Conservation (phyloP, 352 stramenopile species). For the Blastocystis sp. region DNA sequence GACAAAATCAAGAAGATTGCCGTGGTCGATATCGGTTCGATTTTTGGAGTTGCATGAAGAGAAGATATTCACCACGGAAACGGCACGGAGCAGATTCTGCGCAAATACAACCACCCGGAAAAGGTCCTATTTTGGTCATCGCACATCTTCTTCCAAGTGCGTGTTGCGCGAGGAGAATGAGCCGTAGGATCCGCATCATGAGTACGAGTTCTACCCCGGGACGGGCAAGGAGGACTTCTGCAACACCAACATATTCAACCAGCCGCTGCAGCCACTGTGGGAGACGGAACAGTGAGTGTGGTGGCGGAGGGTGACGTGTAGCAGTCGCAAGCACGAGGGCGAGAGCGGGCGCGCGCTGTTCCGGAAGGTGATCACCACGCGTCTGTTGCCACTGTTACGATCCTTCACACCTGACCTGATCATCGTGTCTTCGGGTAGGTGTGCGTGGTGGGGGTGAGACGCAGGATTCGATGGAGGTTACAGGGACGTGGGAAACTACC, state of each 20-base stretch:
- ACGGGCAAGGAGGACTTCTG: conserved; percentile 82
- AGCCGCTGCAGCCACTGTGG: conserved; percentile 83
- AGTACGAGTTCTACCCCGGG: conserved; percentile 83
- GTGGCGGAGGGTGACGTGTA: neutral
- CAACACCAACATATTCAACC: conserved; percentile 84
- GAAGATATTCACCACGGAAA: conserved; percentile 84
- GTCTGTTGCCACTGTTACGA: conserved; percentile 80
- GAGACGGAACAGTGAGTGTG: conserved; percentile 47
- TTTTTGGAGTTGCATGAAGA: neutral
- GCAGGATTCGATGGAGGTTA: conserved; percentile 84
- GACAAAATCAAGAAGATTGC: conserved; percentile 84
- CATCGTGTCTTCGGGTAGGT: conserved; percentile 79
- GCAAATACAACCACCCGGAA: conserved; percentile 75
- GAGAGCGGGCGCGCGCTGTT: conserved; percentile 77
- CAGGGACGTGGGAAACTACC: conserved; percentile 81
- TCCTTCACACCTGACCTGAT: conserved; percentile 84
- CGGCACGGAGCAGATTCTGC: conserved; percentile 81
- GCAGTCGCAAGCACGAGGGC: conserved; percentile 22
- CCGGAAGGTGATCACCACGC: conserved; percentile 79
- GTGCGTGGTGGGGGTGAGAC: conserved; percentile 20
- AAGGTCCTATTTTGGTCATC: conserved; percentile 75
- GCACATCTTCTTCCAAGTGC: conserved; percentile 74
- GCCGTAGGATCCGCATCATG: conserved; percentile 34
- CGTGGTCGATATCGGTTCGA: conserved; percentile 89
- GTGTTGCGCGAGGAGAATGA: neutral